A percentile compares a stretch with the other conserved stretches of the same genome.
These are phyloP conservation scores for Mucor lusitanicus DNA, from an alignment of 371 early-diverging fungal species.

Conservation along the genomic window DNA sequence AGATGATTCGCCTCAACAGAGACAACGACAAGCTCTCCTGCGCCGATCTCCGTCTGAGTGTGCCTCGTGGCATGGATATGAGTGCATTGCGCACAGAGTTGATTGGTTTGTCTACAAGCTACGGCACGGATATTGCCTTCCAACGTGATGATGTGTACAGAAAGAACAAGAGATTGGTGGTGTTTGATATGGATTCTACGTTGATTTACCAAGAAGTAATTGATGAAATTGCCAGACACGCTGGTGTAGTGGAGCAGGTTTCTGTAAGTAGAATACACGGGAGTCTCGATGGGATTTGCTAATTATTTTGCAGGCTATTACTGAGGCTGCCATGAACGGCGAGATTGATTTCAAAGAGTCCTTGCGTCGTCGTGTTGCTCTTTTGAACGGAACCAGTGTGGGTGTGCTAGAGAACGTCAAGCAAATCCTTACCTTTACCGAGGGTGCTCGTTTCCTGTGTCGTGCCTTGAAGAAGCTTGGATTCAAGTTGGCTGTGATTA, in stretches of 20 bases:
- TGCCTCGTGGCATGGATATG: slow-evolving; percentile 66
- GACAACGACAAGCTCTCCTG: slow-evolving; percentile 62
- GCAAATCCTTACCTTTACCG: slow-evolving; percentile 78
- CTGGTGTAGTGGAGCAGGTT: slow-evolving; percentile 91
- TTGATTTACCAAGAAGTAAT: slow-evolving; percentile 98
- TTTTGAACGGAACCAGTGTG: slow-evolving; percentile 88
- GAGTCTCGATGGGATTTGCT: too few relatives aligned
- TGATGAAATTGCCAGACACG: slow-evolving; percentile 93
- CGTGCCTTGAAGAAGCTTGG: slow-evolving; percentile 88
- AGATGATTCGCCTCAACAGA: slow-evolving; percentile 72
- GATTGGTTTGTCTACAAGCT: slow-evolving; percentile 66
- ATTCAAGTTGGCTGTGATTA: slow-evolving; percentile 92
- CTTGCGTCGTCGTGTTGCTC: slow-evolving; percentile 80
- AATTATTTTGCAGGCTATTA: slow-evolving; percentile 76
- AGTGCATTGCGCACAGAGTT: slow-evolving; percentile 67
- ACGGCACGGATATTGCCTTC: slow-evolving; percentile 84
- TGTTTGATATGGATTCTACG: slow-evolving; percentile 99
- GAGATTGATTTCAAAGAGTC: slow-evolving; percentile 96
- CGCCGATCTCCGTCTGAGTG: slow-evolving; percentile 78
- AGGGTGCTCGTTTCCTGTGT: slow-evolving; percentile 91
- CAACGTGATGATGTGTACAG: slow-evolving; percentile 89
- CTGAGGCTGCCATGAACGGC: slow-evolving; percentile 96
- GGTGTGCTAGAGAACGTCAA: slow-evolving; percentile 78
- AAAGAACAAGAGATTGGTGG: slow-evolving; percentile 88
- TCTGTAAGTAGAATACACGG: slow-evolving; percentile 59